phyloP scores from a whole-genome alignment of 805 yeast species.

The Limtongia smithiae region DNA sequence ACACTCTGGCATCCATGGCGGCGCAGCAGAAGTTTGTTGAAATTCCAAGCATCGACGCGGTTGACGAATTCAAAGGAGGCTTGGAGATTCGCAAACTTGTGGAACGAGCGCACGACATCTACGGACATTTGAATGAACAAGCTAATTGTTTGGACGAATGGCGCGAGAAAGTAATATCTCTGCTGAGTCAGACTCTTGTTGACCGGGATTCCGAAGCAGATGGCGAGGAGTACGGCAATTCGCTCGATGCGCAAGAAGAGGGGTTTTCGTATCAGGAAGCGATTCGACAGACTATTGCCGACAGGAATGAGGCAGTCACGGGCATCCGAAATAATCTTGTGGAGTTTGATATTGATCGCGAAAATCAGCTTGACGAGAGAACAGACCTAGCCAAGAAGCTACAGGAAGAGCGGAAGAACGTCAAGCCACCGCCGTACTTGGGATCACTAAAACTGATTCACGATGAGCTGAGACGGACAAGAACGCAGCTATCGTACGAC shows the following conservation, averaged over 20 bases:
- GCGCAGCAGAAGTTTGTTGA: conserved; percentile 27
- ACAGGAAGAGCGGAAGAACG: conserved; percentile 28
- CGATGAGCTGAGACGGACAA: conserved; percentile 22
- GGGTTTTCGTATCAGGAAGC: conserved; percentile 42
- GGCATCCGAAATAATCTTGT: conserved; percentile 37
- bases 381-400: conserved; percentile 31
- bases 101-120: conserved; percentile 13
- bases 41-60: conserved; percentile 30
- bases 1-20: conserved; percentile 10
- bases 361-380: conserved; percentile 23
- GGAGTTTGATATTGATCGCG: conserved; percentile 22
- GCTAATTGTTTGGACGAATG: conserved; percentile 50
- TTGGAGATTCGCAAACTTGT: conserved; percentile 27
- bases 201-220: conserved; percentile 51
- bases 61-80: conserved; percentile 21
- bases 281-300: conserved; percentile 39
- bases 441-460: conserved; percentile 20
- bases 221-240: conserved; percentile 74
- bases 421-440: conserved; percentile 14
- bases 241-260: conserved; percentile 71
- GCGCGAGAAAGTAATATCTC: conserved; percentile 44
- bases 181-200: conserved; percentile 51
- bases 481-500: conserved; percentile 15
- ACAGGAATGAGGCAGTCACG: conserved; percentile 42
- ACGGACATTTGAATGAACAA: conserved; percentile 47